Percentiles rank a stretch among this genome's conserved stretches.
phyloP scores from a whole-genome alignment of 169 alveolate genomes.

The Plasmodium malariae region DNA sequence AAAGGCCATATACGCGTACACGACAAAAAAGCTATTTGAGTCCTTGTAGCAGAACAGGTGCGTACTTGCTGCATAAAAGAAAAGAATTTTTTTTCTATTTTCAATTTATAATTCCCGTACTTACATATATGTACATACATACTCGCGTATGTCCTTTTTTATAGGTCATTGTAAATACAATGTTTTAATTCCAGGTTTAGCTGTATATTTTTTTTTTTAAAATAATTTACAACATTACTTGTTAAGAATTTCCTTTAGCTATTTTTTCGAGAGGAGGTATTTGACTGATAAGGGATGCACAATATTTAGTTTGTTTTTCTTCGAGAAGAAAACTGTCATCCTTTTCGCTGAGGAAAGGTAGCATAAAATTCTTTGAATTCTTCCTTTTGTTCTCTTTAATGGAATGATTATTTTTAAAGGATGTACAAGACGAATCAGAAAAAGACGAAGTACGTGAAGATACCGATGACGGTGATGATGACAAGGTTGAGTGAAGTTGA shows the following conservation, averaged over 20 bases:
- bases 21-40: too few species aligned
- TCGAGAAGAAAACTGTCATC: slow-evolving; percentile 26
- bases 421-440: slow-evolving; percentile 19
- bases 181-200: not conserved
- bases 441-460: slow-evolving; percentile 1
- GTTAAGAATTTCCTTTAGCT: not conserved
- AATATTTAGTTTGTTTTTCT: slow-evolving; percentile 58
- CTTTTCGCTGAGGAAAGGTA: not conserved
- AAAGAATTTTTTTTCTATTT: too few species aligned
- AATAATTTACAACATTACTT: not conserved
- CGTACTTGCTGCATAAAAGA: too few species aligned
- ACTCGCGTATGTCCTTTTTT: too few species aligned
- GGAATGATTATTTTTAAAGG: slow-evolving; percentile 36
- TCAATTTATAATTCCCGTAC: too few species aligned
- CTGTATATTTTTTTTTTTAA: not conserved
- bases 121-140: too few species aligned
- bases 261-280: slow-evolving; percentile 68
- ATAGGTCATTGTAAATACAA: too few species aligned
- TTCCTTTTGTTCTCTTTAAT: slow-evolving; percentile 5
- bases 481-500: not conserved
- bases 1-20: too few species aligned
- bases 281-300: slow-evolving; percentile 19
- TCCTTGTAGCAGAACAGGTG: too few species aligned
- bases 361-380: not conserved
- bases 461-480: slow-evolving; percentile 1